Conservation (phyloP, 805 yeast genomes). For the Wickerhamiella spandovensis region DNA sequence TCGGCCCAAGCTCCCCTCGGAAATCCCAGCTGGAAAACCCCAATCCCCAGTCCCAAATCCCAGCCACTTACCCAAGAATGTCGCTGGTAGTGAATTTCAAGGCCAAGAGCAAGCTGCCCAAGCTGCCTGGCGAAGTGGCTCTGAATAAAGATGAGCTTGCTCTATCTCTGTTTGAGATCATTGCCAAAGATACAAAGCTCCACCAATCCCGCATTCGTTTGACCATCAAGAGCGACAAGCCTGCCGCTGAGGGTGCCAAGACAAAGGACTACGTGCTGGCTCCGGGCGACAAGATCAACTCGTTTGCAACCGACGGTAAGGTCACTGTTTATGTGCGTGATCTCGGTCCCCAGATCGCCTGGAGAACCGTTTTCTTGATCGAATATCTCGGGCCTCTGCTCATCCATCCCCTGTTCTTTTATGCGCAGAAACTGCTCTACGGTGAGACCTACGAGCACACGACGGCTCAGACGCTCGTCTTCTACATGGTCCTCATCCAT, state of each 20-base stretch:
- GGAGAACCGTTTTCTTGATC: conserved; percentile 79
- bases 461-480: conserved; percentile 41
- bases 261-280: conserved; percentile 31
- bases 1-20: no score
- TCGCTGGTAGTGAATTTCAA: background rate
- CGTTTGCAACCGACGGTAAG: conserved; percentile 30
- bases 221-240: conserved; percentile 23
- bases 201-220: conserved; percentile 44
- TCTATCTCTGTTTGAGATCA: conserved; percentile 24
- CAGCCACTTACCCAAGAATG: background rate
- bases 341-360: conserved; percentile 82
- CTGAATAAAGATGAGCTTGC: background rate
- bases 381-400: conserved; percentile 87
- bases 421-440: conserved; percentile 25
- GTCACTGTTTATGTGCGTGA: conserved; percentile 58
- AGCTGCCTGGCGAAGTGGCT: background rate
- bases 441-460: conserved; percentile 30
- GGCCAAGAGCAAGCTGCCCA: conserved; percentile 2
- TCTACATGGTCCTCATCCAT: conserved; percentile 51
- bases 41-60: background rate
- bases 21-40: no score
- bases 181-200: conserved; percentile 34
- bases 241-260: conserved; percentile 17
- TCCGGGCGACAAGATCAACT: conserved; percentile 31
- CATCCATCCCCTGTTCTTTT: conserved; percentile 52